Evolutionary conservation across 75 land plant genomes (phyloP), one percentile per base, ranked within the genome.

Genomic region (Pseudotsuga menziesii): DNA sequence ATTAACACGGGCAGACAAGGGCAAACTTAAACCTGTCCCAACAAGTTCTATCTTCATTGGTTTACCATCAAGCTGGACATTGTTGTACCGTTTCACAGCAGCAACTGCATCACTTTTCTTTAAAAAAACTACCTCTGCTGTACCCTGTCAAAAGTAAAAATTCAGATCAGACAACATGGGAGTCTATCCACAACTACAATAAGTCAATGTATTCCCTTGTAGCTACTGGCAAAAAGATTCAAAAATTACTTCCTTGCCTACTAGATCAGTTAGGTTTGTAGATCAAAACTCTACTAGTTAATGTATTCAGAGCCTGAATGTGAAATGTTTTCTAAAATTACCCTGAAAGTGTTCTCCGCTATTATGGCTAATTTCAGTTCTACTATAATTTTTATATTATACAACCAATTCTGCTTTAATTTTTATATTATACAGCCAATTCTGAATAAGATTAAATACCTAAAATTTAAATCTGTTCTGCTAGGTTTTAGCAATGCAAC

Each of bases 51-150:
- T 85, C 72, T 85, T 92, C 95, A 90, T 83, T 4, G 92, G 89
- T 76, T 92, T 92, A 58, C 94, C 94, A 86, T 92, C 94, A 60
- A 92, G 88, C 70, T 83, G 87, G 20, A 90, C 94, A 81, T 90
- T 86, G 57, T 90, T 90, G 79, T 88, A 92, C 20, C 89, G 87
- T 76, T 88, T 90, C 74, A 90, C 41, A 35, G 94, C 94, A 44
- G 90, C 85, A 5, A 86, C 22, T 36, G 92, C 94, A 88, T 92
- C 92, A 60, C 63, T 59, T 23, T 78, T 77, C 27, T 80, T 83
- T 13, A 52, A 2, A 80, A 71, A 92, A 6, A 90, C 90, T 7
- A 92, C 89, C 75, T 92, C 94, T 52, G 90, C 94, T 13, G 92
- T 85, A 58, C 94, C 92, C 94, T 92, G 81, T 39, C 16, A 79